Conservation (phyloP, 345 rosid genomes). For the Lepidium didymum region DNA sequence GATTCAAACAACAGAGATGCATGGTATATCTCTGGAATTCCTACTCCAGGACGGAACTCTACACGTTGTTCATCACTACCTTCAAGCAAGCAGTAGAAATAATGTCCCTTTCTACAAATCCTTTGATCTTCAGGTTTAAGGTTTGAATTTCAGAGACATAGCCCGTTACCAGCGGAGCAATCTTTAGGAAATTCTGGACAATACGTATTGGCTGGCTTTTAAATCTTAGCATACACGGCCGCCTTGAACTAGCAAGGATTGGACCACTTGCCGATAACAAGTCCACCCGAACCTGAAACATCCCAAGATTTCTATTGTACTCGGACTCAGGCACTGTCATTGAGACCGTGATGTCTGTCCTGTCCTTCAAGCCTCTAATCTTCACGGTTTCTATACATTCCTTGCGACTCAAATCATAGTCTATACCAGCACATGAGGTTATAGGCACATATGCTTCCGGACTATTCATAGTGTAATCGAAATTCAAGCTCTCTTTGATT, state of each 20-base stretch:
- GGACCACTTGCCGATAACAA: conserved; percentile 51
- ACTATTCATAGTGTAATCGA: conserved; percentile 32
- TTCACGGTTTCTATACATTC: conserved; percentile 26
- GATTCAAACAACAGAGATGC: conserved; percentile 54
- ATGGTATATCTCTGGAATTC: conserved; percentile 77
- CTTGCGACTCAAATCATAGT: conserved; percentile 34
- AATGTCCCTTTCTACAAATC: conserved; percentile 38
- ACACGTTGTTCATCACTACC: conserved; percentile 63
- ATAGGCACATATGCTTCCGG: conserved; percentile 64
- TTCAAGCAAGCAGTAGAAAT: conserved; percentile 43
- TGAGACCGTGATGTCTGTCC: conserved; percentile 9
- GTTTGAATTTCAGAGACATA: conserved; percentile 63
- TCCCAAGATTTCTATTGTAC: conserved; percentile 69
- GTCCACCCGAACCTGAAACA: conserved; percentile 79
- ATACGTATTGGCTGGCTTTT: conserved; percentile 59
- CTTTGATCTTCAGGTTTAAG: conserved; percentile 45
- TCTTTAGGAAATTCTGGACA: conserved; percentile 49
- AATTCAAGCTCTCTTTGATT: conserved; percentile 46
- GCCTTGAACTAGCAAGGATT: conserved; percentile 48
- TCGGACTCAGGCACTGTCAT: conserved; percentile 62
- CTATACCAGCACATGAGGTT: conserved; percentile 37
- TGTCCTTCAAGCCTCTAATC: not conserved
- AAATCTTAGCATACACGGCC: conserved; percentile 61
- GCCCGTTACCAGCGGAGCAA: conserved; percentile 61
- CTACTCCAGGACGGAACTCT: conserved; percentile 52